Base-by-base conservation (phyloP, 225 moss, liverwort and hornwort species). In the Polytrichum formosum region DNA sequence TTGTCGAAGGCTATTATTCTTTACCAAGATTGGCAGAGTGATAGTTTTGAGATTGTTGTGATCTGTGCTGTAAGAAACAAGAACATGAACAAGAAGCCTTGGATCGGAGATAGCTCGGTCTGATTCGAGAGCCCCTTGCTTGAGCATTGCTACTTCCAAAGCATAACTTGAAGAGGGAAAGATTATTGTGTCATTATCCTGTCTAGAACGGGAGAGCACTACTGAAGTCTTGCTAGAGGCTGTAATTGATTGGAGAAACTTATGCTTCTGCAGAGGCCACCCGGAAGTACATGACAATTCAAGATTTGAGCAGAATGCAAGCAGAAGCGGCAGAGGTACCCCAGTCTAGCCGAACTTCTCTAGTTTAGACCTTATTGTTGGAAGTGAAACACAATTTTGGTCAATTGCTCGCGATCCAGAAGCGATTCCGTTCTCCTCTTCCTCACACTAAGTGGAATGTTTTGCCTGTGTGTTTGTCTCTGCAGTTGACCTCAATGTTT, bases 201-300 rank as follows among this genome's bases (percentile, higher is more conserved):
- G 59, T 6, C 7, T 59, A 59, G 59, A 59, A 22, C 46, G 4
- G 46, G 16, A 37, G 10, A 46, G 46, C 13, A 16, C 46, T 13
- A 46, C 46, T 16, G 46, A 46, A 35, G 35, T 35, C 9, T 35
- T 35, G 35, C 35, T 35, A 2, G 46, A 46, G 46, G 13, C 46
- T 46, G 46, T 46, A 46, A 46, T 46, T 46, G 46, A 46, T 16
- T 46, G 13, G 46, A 46, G 16, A 46, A 46, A 46, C 46, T 46
- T 46, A 16, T 46, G 46, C 46, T 70, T 26, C 3, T 68, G 68
- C 82, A 86, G 86, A 86, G 77, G 82, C 80, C 73, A 71, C 56
- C 71, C 77, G 82, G 33, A 86, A 86, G 73, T 86, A 86, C 28
- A 83, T 86, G 86, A 75, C 80, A 7, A 80, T 86, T 0, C 75